These are phyloP conservation scores for Aureobasidium musti DNA, from an alignment of 2,329 filamentous ascomycete species.

Conservation along the genomic window DNA sequence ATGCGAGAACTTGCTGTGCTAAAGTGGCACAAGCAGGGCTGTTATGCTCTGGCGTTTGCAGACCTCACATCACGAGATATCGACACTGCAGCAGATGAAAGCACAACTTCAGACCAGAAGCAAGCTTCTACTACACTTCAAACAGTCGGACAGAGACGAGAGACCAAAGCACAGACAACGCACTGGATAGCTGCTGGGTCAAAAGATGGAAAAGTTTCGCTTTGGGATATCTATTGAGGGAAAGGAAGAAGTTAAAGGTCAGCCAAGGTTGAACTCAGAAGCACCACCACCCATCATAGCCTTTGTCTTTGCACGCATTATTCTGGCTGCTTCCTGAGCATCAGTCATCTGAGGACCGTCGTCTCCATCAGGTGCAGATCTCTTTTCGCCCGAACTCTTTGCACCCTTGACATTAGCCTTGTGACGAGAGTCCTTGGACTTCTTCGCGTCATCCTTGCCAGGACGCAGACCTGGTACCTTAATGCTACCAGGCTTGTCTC, in stretches of 20 bases:
- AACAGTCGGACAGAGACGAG: slow-evolving; percentile 56
- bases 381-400: slow-evolving; percentile 41
- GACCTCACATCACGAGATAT: slow-evolving; percentile 37
- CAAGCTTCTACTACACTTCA: neutral
- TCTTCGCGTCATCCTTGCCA: slow-evolving; percentile 50
- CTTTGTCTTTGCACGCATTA: slow-evolving; percentile 58
- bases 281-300: slow-evolving; percentile 51
- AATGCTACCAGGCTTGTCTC: slow-evolving; percentile 86
- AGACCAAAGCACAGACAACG: slow-evolving; percentile 64
- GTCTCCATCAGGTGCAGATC: slow-evolving; percentile 35
- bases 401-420: slow-evolving; percentile 38
- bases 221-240: slow-evolving; percentile 83
- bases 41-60: slow-evolving; percentile 77
- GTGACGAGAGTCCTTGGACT: slow-evolving; percentile 48
- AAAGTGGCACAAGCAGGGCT: slow-evolving; percentile 91
- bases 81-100: neutral
- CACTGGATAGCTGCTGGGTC: slow-evolving; percentile 91
- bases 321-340: slow-evolving; percentile 52
- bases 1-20: slow-evolving; percentile 87
- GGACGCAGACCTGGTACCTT: slow-evolving; percentile 54
- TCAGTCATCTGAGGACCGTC: slow-evolving; percentile 40
- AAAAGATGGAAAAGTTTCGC: slow-evolving; percentile 91
- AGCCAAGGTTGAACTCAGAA: slow-evolving; percentile 62
- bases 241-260: slow-evolving; percentile 19
- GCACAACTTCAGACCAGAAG: neutral